Percentiles rank a stretch among this genome's conserved stretches.
Conservation (phyloP, 805 yeast genomes). For the Ogataea populi-albae region DNA sequence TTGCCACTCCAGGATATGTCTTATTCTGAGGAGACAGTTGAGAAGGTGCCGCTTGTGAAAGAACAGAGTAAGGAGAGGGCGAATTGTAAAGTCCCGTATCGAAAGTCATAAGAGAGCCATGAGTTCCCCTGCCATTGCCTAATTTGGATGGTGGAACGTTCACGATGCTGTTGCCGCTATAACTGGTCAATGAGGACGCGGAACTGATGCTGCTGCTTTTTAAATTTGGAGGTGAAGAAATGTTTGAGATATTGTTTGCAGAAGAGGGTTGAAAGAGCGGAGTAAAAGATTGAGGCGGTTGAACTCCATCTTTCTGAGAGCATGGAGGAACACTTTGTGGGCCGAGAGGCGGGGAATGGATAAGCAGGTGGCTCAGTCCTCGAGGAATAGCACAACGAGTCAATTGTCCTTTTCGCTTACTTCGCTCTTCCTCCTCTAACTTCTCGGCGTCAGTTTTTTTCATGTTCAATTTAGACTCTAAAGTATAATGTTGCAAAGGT, state of each 20-base stretch:
- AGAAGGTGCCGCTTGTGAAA: conserved; percentile 9
- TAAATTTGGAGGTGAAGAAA: not conserved
- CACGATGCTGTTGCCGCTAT: not conserved
- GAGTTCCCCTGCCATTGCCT: not conserved
- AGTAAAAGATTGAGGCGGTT: conserved; percentile 10
- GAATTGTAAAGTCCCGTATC: not conserved
- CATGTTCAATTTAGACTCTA: conserved; percentile 30
- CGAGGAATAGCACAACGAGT: conserved; percentile 53
- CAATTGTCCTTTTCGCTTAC: conserved; percentile 47
- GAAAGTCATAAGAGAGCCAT: not conserved
- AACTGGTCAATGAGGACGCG: not conserved
- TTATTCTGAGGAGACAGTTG: conserved; percentile 3
- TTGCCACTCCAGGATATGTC: conserved; percentile 10
- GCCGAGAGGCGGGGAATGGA: conserved; percentile 36
- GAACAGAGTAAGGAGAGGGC: conserved; percentile 1
- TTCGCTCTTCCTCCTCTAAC: conserved; percentile 47
- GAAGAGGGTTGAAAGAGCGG: no score
- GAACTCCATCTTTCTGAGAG: conserved; percentile 6
- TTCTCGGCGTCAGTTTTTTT: conserved; percentile 36
- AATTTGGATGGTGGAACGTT: not conserved
- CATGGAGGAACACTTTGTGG: conserved; percentile 29
- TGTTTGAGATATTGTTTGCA: not conserved
- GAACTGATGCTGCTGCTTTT: no score
- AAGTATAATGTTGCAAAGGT: conserved; percentile 36
- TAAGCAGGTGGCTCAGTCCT: conserved; percentile 48